Evolutionary conservation across 176 grass and related monocot species (phyloP), one percentile per base, ranked within the genome.

Genomic region (Eragrostis nindensis): DNA sequence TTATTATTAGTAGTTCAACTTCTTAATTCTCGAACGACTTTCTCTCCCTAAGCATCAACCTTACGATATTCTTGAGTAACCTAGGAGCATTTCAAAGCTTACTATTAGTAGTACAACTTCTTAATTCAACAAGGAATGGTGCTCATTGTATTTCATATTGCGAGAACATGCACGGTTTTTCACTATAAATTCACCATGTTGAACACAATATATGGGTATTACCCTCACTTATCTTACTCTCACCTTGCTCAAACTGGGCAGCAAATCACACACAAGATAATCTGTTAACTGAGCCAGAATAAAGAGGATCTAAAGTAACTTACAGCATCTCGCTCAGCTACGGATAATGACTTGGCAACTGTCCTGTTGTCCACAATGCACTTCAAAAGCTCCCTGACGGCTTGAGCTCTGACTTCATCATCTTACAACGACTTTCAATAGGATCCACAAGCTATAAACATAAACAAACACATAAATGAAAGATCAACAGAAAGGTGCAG

Each of bases 381-480:
- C 38, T 87, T 91, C 70, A 82, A 80, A 84, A 99, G 90, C 71
- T 93, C 86, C 70, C 80, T 91, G 11, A 8, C 83, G 57, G 84
- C 89, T 79, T 89, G 68, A 86, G 79, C 89, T 86, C 96, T 99
- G 71, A 75, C 70, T 84, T 99, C 96, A 57, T 99, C 93, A 54
- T 99, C 93, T 86, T 91, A 66, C 86, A 95, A 79, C 96, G 88
- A 70, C 81, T 88, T 87, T 99, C 96, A 70, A 99, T 88, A 9
- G 93, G 93, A 91, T 99, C 96, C 84, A 99, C 96, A 82, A 99
- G 84, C 96, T 99, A 68, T 83, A 79, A 41, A 62, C 38, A 80
- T 74, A 83, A 78, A 87, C 19, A 45, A 15, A 76, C 15, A 73
- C 25, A 73, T 70, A 87, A 86, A 47, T 16, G 59, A 49, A 80